Conservation (phyloP, 257 asterid genomes). For the Solanum clarkiae region DNA sequence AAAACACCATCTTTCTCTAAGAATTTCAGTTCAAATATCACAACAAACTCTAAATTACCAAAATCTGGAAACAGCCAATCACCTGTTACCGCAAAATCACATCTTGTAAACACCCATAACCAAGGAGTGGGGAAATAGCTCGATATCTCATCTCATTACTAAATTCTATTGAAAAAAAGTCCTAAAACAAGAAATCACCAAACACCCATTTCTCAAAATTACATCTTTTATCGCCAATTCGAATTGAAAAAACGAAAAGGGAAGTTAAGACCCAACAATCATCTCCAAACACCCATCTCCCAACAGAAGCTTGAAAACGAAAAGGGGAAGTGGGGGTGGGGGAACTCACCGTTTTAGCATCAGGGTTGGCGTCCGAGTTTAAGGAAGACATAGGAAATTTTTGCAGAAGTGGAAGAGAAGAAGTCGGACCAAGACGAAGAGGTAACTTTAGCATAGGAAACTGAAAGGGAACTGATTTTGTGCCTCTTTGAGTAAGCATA, state of each 20-base stretch:
- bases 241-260: not conserved
- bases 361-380: slow-evolving; percentile 2
- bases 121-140: not conserved
- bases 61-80: not conserved
- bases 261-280: not conserved
- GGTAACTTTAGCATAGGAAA: slow-evolving; percentile 3
- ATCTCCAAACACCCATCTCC: not conserved
- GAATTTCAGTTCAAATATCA: not conserved
- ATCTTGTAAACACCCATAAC: not conserved
- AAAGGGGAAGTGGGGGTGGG: no score
- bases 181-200: not conserved
- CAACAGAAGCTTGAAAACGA: not conserved
- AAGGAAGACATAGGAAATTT: slow-evolving; percentile 22
- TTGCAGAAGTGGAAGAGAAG: slow-evolving; percentile 17
- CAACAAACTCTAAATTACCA: not conserved
- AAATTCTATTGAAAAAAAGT: not conserved
- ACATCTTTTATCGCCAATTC: not conserved
- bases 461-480: not conserved
- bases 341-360: slow-evolving; percentile 39
- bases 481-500: not conserved
- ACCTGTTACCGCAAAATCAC: not conserved
- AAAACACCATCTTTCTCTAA: not conserved
- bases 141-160: not conserved
- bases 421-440: slow-evolving; percentile 1
- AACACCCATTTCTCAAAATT: not conserved